Evolutionary conservation across 2,329 filamentous ascomycete genomes (phyloP).

Genomic region (Colletotrichum falcatum): DNA sequence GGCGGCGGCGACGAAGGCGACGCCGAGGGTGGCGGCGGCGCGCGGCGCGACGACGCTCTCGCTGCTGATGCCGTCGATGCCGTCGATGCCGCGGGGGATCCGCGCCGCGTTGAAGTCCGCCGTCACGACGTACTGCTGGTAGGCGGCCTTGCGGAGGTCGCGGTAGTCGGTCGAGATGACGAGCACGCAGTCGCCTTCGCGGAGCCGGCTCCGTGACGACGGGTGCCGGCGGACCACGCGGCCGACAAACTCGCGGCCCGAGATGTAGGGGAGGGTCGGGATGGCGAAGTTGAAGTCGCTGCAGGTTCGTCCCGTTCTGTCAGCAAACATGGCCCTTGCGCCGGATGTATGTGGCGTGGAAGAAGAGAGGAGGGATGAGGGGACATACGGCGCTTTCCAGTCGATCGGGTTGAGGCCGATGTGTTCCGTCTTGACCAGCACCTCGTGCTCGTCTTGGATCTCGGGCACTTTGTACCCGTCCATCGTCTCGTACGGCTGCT

Average conservation of each 20-base stretch:
- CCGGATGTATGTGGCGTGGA: background rate
- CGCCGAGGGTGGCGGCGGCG: conserved; percentile 73
- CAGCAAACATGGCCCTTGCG: background rate
- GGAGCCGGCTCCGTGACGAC: conserved; percentile 54
- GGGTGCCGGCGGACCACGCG: conserved; percentile 60
- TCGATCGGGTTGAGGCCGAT: conserved; percentile 83
- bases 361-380: background rate
- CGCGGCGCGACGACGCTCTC: conserved; percentile 58
- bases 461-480: conserved; percentile 59
- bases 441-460: conserved; percentile 56
- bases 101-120: conserved; percentile 74
- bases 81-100: conserved; percentile 58
- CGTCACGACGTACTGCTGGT: conserved; percentile 76
- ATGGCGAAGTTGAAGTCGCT: conserved; percentile 80
- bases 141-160: conserved; percentile 77
- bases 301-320: background rate
- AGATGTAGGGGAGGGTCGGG: conserved; percentile 74
- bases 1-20: conserved; percentile 77
- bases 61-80: conserved; percentile 54
- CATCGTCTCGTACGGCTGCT: conserved; percentile 62
- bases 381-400: conserved; percentile 76
- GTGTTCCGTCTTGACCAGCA: conserved; percentile 72
- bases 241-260: conserved; percentile 77
- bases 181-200: conserved; percentile 68
- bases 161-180: conserved; percentile 82